Evolutionary conservation across 768 basidiomycete genomes (phyloP), one percentile per base, ranked within the genome.

Genomic region (Fomitopsis serialis): DNA sequence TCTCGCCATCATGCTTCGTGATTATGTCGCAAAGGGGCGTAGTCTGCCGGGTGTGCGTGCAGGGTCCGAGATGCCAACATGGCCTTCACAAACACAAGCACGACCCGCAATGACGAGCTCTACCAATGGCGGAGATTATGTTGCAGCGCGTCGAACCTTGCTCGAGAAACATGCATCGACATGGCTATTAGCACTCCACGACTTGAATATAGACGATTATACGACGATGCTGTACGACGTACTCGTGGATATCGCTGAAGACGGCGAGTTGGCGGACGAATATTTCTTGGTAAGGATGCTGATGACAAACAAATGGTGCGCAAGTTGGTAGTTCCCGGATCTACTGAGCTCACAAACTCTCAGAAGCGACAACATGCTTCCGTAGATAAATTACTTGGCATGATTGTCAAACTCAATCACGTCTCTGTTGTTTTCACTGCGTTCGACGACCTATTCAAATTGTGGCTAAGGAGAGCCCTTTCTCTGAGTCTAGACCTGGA

Each of bases 161-260:
- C 66, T 82, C 48, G 60, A 66, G 19, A 75, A 72, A 57, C 89
- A 87, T 63, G 84, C 76, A 13, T 63, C 73, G 17, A 78, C 77
- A 21, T 93, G 91, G 91, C 70, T 92, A 42, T 69, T 76, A 25
- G 82, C 85, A 35, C 67, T 92, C 23, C 85, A 89, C 64, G 74
- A 84, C 46, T 78, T 80, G 50, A 81, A 87, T 60, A 58, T 77
- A 19, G 66, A 65, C 1, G 63, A 73, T 8, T 92, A 88, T 63
- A 72, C 75, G 10, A 62, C 66, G 24, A 68, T 78, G 37, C 35
- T 88, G 2, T 88, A 79, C 54, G 77, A 82, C 7, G 66, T 79
- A 24, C 80, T 79, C 52, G 59, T 68, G 7, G 81, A 84, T 56
- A 59, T 75, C 24, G 74, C 78, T 2, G 68, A 69, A 27, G 73